These are phyloP conservation scores for Gymnopilus junonius DNA, from an alignment of 768 basidiomycete genomes.

Conservation along the genomic window DNA sequence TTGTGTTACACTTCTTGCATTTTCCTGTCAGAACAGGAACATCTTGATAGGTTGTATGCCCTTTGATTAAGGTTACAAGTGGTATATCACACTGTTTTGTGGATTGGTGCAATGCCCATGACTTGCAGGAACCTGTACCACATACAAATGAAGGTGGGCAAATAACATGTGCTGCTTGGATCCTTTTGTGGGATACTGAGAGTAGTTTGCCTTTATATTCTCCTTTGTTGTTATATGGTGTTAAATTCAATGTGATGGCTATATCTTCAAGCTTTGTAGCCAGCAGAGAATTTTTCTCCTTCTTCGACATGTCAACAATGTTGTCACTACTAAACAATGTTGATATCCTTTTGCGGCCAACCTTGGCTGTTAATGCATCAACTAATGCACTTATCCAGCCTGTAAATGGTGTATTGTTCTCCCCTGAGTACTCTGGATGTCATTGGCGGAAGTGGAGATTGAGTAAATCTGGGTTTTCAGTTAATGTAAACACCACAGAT, in stretches of 20 bases:
- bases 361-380: neutral
- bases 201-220: neutral
- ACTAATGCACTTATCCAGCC: neutral
- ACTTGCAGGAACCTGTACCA: neutral
- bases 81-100: neutral
- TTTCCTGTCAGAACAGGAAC: neutral
- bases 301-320: neutral
- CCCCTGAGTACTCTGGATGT: neutral
- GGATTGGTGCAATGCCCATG: neutral
- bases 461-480: neutral
- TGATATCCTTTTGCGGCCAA: neutral
- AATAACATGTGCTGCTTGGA: neutral
- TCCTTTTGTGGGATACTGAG: neutral
- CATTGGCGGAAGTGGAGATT: neutral
- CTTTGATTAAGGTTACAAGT: constrained; percentile 1
- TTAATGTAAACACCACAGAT: neutral
- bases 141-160: neutral
- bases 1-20: constrained; percentile 1
- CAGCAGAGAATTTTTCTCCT: neutral
- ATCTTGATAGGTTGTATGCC: neutral
- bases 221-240: neutral
- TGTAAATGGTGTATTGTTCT: neutral
- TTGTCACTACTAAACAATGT: neutral
- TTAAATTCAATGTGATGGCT: neutral
- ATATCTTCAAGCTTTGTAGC: neutral